phyloP scores from a whole-genome alignment of 306 rosid species.

The Crotalaria pallida region DNA sequence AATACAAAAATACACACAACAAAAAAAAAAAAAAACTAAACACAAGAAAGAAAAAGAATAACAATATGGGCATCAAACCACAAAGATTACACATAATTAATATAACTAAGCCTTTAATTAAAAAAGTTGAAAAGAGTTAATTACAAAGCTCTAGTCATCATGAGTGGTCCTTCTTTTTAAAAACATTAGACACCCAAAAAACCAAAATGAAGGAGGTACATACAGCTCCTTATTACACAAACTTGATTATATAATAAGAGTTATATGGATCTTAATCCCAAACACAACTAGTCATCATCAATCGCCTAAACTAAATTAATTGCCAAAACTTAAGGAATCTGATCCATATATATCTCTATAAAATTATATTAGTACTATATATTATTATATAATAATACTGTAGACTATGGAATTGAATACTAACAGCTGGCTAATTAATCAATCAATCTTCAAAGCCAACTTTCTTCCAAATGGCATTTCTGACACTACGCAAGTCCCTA shows the following conservation, averaged over 20 bases:
- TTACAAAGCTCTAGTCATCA: not conserved
- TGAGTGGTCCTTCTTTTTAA: constrained; percentile 19
- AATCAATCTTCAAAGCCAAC: constrained; percentile 73
- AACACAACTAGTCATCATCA: not conserved
- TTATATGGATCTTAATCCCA: not conserved
- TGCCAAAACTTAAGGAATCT: not conserved
- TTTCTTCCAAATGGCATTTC: constrained; percentile 89
- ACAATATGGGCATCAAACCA: not conserved
- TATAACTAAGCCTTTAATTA: not conserved
- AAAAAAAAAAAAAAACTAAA: not conserved
- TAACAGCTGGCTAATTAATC: too few species aligned
- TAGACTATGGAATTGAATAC: not conserved
- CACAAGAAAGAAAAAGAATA: not conserved
- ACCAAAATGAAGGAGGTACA: constrained; percentile 13
- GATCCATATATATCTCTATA: not conserved
- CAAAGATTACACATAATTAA: not conserved
- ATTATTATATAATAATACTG: too few species aligned
- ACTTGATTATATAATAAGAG: not conserved
- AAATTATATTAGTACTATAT: not conserved
- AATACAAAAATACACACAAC: not conserved
- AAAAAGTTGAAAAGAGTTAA: not conserved
- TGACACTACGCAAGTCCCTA: constrained; percentile 69
- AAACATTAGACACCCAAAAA: constrained; percentile 9
- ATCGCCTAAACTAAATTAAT: constrained; percentile 15
- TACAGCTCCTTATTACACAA: not conserved